Evolutionary conservation across 768 basidiomycete genomes (phyloP), one percentile per base, ranked within the genome.

Genomic region (Mrakia gelida): DNA sequence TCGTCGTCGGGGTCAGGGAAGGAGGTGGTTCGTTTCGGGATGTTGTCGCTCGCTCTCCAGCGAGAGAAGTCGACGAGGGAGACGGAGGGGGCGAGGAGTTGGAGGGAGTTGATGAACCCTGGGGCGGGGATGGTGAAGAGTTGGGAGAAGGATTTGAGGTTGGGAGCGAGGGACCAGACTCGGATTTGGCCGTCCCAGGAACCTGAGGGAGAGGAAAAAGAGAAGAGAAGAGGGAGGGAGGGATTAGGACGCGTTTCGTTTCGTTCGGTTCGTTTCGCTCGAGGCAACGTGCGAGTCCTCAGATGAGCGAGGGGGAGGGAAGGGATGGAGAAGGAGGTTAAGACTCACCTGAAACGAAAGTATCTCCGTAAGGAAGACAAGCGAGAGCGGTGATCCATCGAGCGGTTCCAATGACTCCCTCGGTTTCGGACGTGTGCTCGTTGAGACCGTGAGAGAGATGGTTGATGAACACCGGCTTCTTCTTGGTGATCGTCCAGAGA

Each of bases 181-280:
- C 92, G 91, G 81, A 98, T 89, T 70, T 87, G 83, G 65, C 94
- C 94, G 80, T 97, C 94, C 91, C 93, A 98, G 16, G 97, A 98
- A 45, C 96, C 95, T 97, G 32, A 16, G 41, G 32, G 45, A 38
- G 30, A 45, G 61, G 43, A 70, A 61, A 30, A 30, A 68, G 63
- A 21, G 21, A 73, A 30, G 61, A 71, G 32, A 45, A 41, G 52
- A 70, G 5, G 54, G 10, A 67, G 26, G 18, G 11, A 63, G 28
- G 13, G 56, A 0, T 52, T 32, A 8, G 30, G 21, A 43, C 16
- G 16, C 11, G 52, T n/a, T 56, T 16, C 8, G 26, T n/a, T 28
- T 34, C 34, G 34, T 18, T 11, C 26, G 38, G n/a, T 16, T 62
- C 18, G 28, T 16, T 54, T n/a, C n/a, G n/a, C n/a, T n/a, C n/a